Evolutionary conservation across 2,329 filamentous ascomycete genomes (phyloP), one percentile per base, ranked within the genome.

Genomic region (Phyllosticta capitalensis): DNA sequence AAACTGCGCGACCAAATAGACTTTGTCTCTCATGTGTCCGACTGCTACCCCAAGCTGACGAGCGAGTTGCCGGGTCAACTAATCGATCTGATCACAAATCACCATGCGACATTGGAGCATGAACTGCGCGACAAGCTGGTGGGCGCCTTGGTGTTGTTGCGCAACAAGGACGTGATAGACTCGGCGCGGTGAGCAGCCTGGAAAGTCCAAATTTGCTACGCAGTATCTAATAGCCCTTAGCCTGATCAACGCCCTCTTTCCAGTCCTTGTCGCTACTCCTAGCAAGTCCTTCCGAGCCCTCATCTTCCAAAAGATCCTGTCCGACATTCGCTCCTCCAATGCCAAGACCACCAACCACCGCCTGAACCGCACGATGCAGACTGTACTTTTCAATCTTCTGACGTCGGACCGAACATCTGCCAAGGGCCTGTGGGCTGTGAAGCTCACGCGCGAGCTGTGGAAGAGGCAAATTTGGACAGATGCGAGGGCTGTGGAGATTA

Each of bases 401-500:
- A 90, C 89, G 17, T 89, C 88, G 3, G 92, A 99, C 72, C 85
- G 88, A 50, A 81, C 88, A 9, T 95, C 91, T 0, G 81, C 89
- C 0, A 94, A 95, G 68, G 90, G 89, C 3, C 81, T 99, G 55
- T 99, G 94, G 94, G 91, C 94, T 3, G 90, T 96, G 62, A 96
- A 96, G 74, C 83, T 99, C 64, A 95, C 92, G 3, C 83, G 92
- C 63, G 94, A 99, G 76, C 79, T 99, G 69, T 99, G 94, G 94
- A 95, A 92, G 75, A 83, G 92, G 53, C 92, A 96, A 67, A 86
- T 97, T 64, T 99, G 94, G 94, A 90, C 89, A 9, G 94, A 99
- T 68, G 84, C 91, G 1, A 94, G 92, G 72, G 86, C 92, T 0
- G 94, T 97, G n/a, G 91, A 96, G 68, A 89, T 97, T 64, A 97